Percentiles rank a stretch among this genome's conserved stretches.
These are phyloP conservation scores for Garcia nutans DNA, from an alignment of 345 rosid genomes.

Conservation along the genomic window DNA sequence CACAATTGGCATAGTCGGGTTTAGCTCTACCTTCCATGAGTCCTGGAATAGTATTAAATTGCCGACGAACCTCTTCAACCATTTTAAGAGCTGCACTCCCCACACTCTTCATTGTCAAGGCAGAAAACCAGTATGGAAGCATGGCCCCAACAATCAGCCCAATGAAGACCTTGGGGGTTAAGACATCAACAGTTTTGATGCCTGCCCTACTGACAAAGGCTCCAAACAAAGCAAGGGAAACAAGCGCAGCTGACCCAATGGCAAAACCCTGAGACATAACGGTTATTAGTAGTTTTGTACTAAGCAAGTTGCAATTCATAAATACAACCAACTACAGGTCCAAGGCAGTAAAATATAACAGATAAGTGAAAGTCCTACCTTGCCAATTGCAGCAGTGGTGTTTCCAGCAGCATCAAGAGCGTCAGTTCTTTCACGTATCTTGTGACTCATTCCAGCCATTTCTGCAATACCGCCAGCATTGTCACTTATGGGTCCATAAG, in stretches of 20 bases:
- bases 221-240: conserved; percentile 65
- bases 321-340: too few species aligned
- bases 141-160: conserved; percentile 67
- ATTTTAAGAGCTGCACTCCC: conserved; percentile 72
- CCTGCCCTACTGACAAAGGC: conserved; percentile 72
- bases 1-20: conserved; percentile 70
- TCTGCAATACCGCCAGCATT: conserved; percentile 70
- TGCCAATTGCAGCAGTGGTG: conserved; percentile 77
- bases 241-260: conserved; percentile 72
- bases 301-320: background rate
- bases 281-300: background rate
- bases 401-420: conserved; percentile 73
- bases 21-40: conserved; percentile 60
- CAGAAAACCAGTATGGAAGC: conserved; percentile 79
- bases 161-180: conserved; percentile 68
- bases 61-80: conserved; percentile 76
- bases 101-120: conserved; percentile 79
- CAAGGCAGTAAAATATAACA: background rate
- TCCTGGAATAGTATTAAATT: conserved; percentile 71
- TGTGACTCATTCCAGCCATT: conserved; percentile 71
- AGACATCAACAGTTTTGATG: conserved; percentile 51
- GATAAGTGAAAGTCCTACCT: conserved; percentile 30
- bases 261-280: conserved; percentile 53
- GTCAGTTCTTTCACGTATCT: conserved; percentile 57
- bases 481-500: conserved; percentile 72